A percentile compares a stretch with the other conserved stretches of the same genome.
Evolutionary conservation across 257 asterid species (phyloP).

Genomic region (Solanum paucissectum): DNA sequence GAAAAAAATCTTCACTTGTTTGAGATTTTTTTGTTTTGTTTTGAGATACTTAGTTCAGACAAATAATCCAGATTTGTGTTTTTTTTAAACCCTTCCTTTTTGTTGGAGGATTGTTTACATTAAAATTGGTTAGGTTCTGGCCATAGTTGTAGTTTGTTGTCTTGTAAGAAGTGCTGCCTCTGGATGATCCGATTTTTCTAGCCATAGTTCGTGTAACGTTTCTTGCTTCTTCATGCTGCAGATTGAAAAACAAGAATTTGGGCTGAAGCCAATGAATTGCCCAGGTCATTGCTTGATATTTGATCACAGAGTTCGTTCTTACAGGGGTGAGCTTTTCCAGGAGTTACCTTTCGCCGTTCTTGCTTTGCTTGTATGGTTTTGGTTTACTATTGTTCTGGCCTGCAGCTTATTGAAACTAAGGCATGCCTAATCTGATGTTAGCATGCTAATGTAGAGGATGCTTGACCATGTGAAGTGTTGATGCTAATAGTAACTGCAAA

Average conservation of each 20-base stretch:
- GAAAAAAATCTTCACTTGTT: neutral
- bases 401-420: neutral
- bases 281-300: constrained; percentile 98
- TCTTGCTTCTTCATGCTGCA: constrained; percentile 18
- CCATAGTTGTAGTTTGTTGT: neutral
- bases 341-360: neutral
- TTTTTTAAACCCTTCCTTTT: neutral
- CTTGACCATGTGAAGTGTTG: neutral
- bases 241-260: constrained; percentile 95
- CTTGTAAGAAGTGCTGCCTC: neutral
- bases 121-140: neutral
- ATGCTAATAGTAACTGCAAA: neutral
- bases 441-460: neutral
- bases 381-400: neutral
- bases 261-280: constrained; percentile 99
- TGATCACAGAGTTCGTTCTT: constrained; percentile 93
- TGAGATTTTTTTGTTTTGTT: neutral
- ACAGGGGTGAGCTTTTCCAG: constrained; percentile 54
- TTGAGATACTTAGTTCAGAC: neutral
- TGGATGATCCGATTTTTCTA: neutral
- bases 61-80: neutral
- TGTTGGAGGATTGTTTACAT: neutral
- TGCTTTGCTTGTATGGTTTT: neutral
- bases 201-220: neutral
- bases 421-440: neutral